These are phyloP conservation scores for Endoconidiophora polonica DNA, from an alignment of 2,329 filamentous ascomycete species.

Conservation along the genomic window DNA sequence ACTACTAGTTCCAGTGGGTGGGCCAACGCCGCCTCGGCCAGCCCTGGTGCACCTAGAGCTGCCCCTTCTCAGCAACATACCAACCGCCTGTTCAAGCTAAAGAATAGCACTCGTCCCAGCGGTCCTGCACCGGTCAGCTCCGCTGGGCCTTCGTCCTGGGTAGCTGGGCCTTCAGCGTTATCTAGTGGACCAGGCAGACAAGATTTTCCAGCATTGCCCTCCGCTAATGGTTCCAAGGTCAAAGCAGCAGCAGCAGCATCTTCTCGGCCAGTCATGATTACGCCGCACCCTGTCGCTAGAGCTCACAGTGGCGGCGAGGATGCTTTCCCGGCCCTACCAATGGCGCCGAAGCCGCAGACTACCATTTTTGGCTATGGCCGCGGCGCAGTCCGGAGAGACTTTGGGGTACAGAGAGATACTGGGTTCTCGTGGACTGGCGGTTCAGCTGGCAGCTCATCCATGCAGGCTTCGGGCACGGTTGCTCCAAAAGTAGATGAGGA, in stretches of 20 bases:
- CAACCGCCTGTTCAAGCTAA: constrained; percentile 39
- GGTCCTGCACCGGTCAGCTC: constrained; percentile 17
- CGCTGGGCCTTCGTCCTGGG: constrained; percentile 8
- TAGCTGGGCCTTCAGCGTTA: constrained; percentile 3
- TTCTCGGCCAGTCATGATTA: background rate
- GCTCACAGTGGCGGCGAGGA: constrained; percentile 26
- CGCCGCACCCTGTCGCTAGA: constrained; percentile 3
- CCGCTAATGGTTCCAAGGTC: no score
- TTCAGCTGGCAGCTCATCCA: constrained; percentile 10
- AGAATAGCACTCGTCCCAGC: constrained; percentile 37
- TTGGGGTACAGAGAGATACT: constrained; percentile 27
- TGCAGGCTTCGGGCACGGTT: constrained; percentile 16
- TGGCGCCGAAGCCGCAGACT: constrained; percentile 51
- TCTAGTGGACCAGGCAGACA: background rate
- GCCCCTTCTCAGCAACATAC: constrained; percentile 30
- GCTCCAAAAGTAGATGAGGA: constrained; percentile 17
- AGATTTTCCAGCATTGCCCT: no score
- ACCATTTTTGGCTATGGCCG: constrained; percentile 46
- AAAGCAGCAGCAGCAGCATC: constrained; percentile 6
- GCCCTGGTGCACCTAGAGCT: constrained; percentile 27
- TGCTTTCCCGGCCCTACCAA: constrained; percentile 68
- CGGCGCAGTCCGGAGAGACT: constrained; percentile 37
- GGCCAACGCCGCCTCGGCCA: constrained; percentile 43
- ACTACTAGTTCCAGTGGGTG: constrained; percentile 40
- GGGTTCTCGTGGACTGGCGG: constrained; percentile 33